phyloP scores from a whole-genome alignment of 768 basidiomycete genomes.

The Boletus patriciae region DNA sequence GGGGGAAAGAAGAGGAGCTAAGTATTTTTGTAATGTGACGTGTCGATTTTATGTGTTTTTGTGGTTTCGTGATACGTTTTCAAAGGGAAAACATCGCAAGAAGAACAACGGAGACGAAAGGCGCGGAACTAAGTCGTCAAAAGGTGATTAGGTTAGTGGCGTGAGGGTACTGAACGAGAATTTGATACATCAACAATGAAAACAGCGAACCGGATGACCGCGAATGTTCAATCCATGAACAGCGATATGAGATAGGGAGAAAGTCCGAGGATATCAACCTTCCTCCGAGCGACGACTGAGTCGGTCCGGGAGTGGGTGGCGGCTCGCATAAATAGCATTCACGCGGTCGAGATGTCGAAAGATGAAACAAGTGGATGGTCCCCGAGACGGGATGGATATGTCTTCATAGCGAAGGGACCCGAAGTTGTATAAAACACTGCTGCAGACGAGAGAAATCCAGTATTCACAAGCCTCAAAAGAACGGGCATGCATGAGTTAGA shows the following conservation, averaged over 20 bases:
- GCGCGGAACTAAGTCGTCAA: slow-evolving; percentile 39
- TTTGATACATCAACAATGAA: slow-evolving; percentile 33
- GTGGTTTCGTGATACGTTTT: slow-evolving; percentile 34
- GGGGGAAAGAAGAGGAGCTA: slow-evolving; percentile 35
- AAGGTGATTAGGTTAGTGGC: slow-evolving; percentile 37
- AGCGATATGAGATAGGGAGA: slow-evolving; percentile 28
- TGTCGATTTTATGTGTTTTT: slow-evolving; percentile 39
- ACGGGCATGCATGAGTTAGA: slow-evolving; percentile 37
- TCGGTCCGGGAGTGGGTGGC: slow-evolving; percentile 16
- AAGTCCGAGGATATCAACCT: slow-evolving; percentile 35
- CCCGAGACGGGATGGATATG: slow-evolving; percentile 67
- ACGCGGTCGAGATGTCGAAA: slow-evolving; percentile 32
- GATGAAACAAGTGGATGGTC: slow-evolving; percentile 36
- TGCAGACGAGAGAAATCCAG: slow-evolving; percentile 30
- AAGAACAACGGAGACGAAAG: slow-evolving; percentile 36
- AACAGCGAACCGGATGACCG: slow-evolving; percentile 27
- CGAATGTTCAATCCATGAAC: slow-evolving; percentile 41
- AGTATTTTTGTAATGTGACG: slow-evolving; percentile 53
- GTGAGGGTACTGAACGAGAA: slow-evolving; percentile 33
- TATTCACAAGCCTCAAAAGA: slow-evolving; percentile 39
- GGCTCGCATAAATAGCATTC: slow-evolving; percentile 33
- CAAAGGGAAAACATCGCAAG: slow-evolving; percentile 38
- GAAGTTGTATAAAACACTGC: slow-evolving; percentile 24
- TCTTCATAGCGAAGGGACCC: slow-evolving; percentile 42
- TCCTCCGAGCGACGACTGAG: slow-evolving; percentile 28